These are phyloP conservation scores for Daldinia loculata DNA, from an alignment of 495 filamentous ascomycete genomes.

Conservation along the genomic window DNA sequence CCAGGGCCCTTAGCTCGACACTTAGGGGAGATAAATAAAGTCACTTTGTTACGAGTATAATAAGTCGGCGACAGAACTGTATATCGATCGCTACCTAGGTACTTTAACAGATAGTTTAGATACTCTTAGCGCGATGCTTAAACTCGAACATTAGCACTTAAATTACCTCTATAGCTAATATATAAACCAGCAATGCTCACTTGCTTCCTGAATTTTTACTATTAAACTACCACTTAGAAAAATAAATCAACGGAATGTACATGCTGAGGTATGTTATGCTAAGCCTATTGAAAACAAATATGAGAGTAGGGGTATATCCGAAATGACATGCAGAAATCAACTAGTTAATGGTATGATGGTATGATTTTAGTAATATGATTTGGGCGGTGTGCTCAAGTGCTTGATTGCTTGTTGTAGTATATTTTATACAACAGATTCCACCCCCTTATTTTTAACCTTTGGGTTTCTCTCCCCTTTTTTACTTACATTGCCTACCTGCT, in stretches of 20 bases:
- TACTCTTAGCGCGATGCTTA: too few species aligned
- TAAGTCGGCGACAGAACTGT: neutral
- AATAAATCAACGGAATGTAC: neutral
- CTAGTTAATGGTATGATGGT: neutral
- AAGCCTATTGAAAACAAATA: neutral
- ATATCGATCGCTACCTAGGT: neutral
- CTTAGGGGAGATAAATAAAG: neutral
- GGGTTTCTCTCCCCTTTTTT: neutral
- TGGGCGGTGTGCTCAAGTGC: neutral
- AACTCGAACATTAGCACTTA: too few species aligned
- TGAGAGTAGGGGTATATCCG: slow-evolving; percentile 14
- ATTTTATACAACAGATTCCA: slow-evolving; percentile 5
- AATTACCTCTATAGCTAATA: neutral
- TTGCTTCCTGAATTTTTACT: neutral
- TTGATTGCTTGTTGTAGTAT: neutral
- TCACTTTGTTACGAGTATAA: neutral
- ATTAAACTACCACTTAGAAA: neutral
- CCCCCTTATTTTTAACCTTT: neutral
- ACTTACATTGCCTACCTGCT: neutral
- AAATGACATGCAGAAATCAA: neutral
- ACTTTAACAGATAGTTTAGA: too few species aligned
- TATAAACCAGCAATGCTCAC: neutral
- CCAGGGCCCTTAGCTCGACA: neutral
- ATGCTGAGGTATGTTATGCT: neutral
- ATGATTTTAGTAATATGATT: neutral